Conservation (phyloP, 306 rosid genomes). For the Vigna trinervia region DNA sequence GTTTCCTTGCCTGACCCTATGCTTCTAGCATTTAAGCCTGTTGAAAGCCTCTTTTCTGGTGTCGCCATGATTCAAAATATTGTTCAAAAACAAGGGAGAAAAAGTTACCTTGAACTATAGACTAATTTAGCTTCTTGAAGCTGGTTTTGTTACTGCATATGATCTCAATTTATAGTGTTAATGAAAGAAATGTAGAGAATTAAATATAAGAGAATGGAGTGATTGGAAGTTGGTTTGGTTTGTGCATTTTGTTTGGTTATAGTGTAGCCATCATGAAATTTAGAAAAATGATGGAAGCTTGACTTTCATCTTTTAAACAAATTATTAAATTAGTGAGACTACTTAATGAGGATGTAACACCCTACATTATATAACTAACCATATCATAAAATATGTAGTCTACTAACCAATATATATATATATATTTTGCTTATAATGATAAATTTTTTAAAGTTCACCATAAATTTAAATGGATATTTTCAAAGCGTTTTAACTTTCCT, state of each 20-base stretch:
- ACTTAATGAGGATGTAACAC: neutral
- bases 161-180: slow-evolving; percentile 30
- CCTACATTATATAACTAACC: no score
- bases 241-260: neutral
- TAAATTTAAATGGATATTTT: no score
- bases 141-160: slow-evolving; percentile 8
- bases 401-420: no score
- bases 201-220: neutral
- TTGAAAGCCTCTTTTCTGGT: slow-evolving; percentile 46
- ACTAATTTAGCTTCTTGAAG: neutral
- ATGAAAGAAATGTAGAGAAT: neutral
- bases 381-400: no score
- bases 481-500: no score
- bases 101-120: neutral
- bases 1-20: slow-evolving; percentile 54
- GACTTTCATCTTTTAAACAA: neutral
- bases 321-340: neutral
- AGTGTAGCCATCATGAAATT: neutral
- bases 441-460: no score
- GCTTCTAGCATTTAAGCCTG: slow-evolving; percentile 57
- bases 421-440: no score
- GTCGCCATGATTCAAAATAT: slow-evolving; percentile 16
- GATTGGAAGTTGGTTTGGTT: neutral
- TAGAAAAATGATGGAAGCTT: slow-evolving; percentile 1
- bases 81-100: neutral